Evolutionary conservation across 345 rosid genomes (phyloP).

Genomic region (Crucihimalaya himalaica): DNA sequence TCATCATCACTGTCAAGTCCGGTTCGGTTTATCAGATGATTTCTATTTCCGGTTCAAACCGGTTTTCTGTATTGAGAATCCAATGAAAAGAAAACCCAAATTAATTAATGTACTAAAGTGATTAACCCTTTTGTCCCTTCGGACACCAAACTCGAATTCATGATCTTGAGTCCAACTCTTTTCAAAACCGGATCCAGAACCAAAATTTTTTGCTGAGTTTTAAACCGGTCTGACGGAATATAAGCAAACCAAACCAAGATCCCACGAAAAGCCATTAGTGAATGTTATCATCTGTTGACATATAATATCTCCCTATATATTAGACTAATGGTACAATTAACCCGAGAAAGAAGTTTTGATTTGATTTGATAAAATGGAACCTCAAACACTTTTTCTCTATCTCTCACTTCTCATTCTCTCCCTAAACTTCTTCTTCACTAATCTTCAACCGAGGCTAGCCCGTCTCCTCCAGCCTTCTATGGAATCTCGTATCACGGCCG

Average conservation of each 20-base stretch:
- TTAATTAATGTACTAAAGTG: neutral
- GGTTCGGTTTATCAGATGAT: neutral
- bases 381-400: slow-evolving; percentile 35
- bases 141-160: too few species aligned
- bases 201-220: neutral
- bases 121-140: neutral
- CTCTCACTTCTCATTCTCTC: slow-evolving; percentile 28
- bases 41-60: slow-evolving; percentile 4
- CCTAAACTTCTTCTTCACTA: slow-evolving; percentile 23
- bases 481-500: slow-evolving; percentile 10
- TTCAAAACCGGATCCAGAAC: neutral
- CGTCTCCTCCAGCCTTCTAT: slow-evolving; percentile 34
- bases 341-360: slow-evolving; percentile 12
- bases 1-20: neutral
- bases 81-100: neutral
- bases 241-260: slow-evolving; percentile 4
- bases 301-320: slow-evolving; percentile 12
- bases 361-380: slow-evolving; percentile 30
- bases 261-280: neutral
- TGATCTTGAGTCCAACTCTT: neutral
- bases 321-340: slow-evolving; percentile 5
- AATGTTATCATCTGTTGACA: neutral
- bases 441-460: slow-evolving; percentile 21
- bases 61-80: neutral
- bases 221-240: neutral